These are phyloP conservation scores for Rhododendron henanense DNA, from an alignment of 148 eudicot species.

Conservation along the genomic window DNA sequence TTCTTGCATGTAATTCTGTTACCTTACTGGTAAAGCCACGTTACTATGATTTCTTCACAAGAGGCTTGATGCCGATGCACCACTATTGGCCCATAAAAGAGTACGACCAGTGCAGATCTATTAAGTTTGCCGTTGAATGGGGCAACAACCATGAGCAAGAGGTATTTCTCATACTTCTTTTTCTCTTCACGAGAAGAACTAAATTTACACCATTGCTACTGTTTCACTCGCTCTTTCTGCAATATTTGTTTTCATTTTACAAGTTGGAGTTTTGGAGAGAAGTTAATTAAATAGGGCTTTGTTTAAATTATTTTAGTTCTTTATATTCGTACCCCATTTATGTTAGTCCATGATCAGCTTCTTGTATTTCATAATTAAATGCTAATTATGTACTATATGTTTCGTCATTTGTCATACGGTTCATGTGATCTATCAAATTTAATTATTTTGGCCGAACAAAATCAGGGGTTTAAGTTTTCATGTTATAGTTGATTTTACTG, in stretches of 20 bases:
- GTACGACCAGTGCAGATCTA: conserved; percentile 28
- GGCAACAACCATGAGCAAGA: conserved; percentile 33
- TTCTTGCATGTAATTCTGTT: conserved; percentile 57
- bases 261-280: too few relatives aligned
- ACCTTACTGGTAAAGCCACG: conserved; percentile 31
- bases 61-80: conserved; percentile 41
- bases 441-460: not conserved
- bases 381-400: too few relatives aligned
- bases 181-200: too few relatives aligned
- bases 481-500: too few relatives aligned
- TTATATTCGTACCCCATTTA: too few relatives aligned
- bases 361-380: too few relatives aligned
- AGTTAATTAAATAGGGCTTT: too few relatives aligned
- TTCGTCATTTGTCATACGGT: too few relatives aligned
- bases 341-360: too few relatives aligned
- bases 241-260: too few relatives aligned
- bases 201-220: too few relatives aligned
- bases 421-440: not conserved
- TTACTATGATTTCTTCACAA: conserved; percentile 47
- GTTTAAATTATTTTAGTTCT: too few relatives aligned
- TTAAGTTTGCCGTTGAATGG: conserved; percentile 47
- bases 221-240: not conserved
- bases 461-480: not conserved
- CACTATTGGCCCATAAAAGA: conserved; percentile 54
- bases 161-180: conserved; percentile 21